These are phyloP conservation scores for Cryphonectria radicalis DNA, from an alignment of 2,329 filamentous ascomycete species.

Conservation along the genomic window DNA sequence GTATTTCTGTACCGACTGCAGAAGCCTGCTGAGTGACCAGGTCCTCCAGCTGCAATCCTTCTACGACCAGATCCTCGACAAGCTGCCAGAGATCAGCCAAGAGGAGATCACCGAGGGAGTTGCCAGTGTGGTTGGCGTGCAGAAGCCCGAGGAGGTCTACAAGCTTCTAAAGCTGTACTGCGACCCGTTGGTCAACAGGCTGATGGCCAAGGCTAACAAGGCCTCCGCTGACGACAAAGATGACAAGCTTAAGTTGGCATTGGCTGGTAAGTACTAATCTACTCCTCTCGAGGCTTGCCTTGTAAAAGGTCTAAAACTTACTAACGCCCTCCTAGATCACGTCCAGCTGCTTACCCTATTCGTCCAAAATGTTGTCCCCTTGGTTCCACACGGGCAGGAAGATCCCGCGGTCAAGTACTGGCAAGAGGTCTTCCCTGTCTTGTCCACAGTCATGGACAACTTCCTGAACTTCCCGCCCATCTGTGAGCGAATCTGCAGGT, in stretches of 20 bases:
- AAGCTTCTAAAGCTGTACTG: slow-evolving; percentile 88
- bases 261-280: slow-evolving; percentile 67
- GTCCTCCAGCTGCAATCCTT: slow-evolving; percentile 88
- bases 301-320: not conserved
- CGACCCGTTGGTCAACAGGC: slow-evolving; percentile 81
- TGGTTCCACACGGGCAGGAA: slow-evolving; percentile 70
- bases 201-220: slow-evolving; percentile 86
- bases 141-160: slow-evolving; percentile 80
- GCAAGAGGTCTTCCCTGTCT: slow-evolving; percentile 87
- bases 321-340: slow-evolving; percentile 65
- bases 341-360: slow-evolving; percentile 92
- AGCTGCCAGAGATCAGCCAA: slow-evolving; percentile 82
- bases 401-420: slow-evolving; percentile 97
- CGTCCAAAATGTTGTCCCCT: slow-evolving; percentile 76
- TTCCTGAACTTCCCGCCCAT: slow-evolving; percentile 88
- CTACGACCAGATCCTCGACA: slow-evolving; percentile 87
- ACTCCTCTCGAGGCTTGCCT: not conserved
- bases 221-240: slow-evolving; percentile 73
- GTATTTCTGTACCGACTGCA: slow-evolving; percentile 96
- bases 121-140: slow-evolving; percentile 85
- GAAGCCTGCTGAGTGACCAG: slow-evolving; percentile 80
- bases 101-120: slow-evolving; percentile 97
- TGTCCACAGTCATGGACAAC: slow-evolving; percentile 84
- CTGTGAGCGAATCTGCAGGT: slow-evolving; percentile 89
- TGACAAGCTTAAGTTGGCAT: slow-evolving; percentile 69